Base-by-base conservation (phyloP, 78 protist genomes). In the Capsaspora owczarzaki region DNA sequence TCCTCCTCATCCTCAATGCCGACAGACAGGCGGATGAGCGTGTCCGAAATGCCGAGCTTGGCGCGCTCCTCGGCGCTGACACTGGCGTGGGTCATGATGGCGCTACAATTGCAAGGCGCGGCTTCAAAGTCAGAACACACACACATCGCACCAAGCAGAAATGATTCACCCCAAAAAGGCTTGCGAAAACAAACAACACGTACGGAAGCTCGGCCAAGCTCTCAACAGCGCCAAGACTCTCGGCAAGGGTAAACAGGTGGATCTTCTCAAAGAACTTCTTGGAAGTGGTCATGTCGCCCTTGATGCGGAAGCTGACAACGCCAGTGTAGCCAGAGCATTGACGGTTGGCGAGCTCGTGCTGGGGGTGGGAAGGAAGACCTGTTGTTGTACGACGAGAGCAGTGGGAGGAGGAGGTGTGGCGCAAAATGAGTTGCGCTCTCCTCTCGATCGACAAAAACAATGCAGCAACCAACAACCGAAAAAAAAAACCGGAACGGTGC, bases 1-100 rank as follows among this genome's bases (percentile, higher is more conserved):
- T 91, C 94, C 22, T 60, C 75, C 6, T 2, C 60, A 19, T 87
- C 85, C 74, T 91, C 94, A 20, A 91, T 35, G 33, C 94, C 94
- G 38, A 82, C 78, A 2, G 86, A 78, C 44, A 89, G 76, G 25
- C 94, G 83, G 60, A 91, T 20, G 42, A 91, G 79, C 40, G 63
- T 69, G 68, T 87, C 86, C 10, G 82, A 46, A 42, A 83, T 61
- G 53, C 80, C 81, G 37, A 74, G 61, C 22, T 42, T 31, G 31
- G 69, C 81, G 8, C 84, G 88, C 72, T 69, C 29, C 42, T 89
- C 92, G 0, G 86, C 75, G 1, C 87, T 79, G 19, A 91, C 47
- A n/a, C 86, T 74, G 0, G 86, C 89, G 81, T 91, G 94, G 5
- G 93, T 83, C 86, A 83, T 83, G 42, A 82, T 0, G 53, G 81